Percentiles rank a stretch among this genome's conserved stretches.
These are phyloP conservation scores for Boletus speciosus DNA, from an alignment of 768 basidiomycete genomes.

Conservation along the genomic window DNA sequence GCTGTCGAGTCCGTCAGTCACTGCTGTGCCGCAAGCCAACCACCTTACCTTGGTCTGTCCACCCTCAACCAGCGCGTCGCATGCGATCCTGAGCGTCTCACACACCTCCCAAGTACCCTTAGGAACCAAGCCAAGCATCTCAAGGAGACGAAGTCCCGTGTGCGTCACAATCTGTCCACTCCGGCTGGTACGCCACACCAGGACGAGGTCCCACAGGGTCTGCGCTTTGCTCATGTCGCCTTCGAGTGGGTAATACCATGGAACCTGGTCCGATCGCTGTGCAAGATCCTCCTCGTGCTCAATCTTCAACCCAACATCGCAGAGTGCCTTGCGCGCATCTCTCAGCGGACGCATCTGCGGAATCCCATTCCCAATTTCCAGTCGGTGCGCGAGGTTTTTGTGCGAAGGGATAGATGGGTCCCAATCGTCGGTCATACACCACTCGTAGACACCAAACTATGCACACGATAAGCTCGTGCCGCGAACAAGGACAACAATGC, in stretches of 20 bases:
- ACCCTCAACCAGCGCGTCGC: slow-evolving; percentile 71
- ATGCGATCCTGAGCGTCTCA: slow-evolving; percentile 84
- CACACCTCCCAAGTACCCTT: slow-evolving; percentile 92
- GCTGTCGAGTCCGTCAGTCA: slow-evolving; percentile 37
- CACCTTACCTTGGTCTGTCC: slow-evolving; percentile 76
- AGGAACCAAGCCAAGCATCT: slow-evolving; percentile 76
- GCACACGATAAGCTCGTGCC: slow-evolving; percentile 1
- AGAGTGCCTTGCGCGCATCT: slow-evolving; percentile 70
- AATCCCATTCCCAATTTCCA: slow-evolving; percentile 95
- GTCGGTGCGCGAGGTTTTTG: slow-evolving; percentile 85
- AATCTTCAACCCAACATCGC: slow-evolving; percentile 81
- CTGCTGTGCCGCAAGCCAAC: not conserved
- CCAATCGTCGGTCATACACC: slow-evolving; percentile 97
- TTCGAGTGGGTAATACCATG: slow-evolving; percentile 97
- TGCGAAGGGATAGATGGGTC: slow-evolving; percentile 82
- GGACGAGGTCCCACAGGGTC: slow-evolving; percentile 87
- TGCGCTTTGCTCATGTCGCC: slow-evolving; percentile 92
- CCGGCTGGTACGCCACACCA: slow-evolving; percentile 87
- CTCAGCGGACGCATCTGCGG: slow-evolving; percentile 89
- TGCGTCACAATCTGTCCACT: slow-evolving; percentile 84
- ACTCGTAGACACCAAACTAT: slow-evolving; percentile 97
- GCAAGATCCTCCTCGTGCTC: slow-evolving; percentile 94
- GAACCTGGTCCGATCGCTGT: slow-evolving; percentile 67
- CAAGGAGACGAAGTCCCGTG: slow-evolving; percentile 70
- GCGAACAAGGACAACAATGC: not conserved